These are phyloP conservation scores for Acrodontium crateriforme DNA, from an alignment of 2,329 filamentous ascomycete genomes.

Conservation along the genomic window DNA sequence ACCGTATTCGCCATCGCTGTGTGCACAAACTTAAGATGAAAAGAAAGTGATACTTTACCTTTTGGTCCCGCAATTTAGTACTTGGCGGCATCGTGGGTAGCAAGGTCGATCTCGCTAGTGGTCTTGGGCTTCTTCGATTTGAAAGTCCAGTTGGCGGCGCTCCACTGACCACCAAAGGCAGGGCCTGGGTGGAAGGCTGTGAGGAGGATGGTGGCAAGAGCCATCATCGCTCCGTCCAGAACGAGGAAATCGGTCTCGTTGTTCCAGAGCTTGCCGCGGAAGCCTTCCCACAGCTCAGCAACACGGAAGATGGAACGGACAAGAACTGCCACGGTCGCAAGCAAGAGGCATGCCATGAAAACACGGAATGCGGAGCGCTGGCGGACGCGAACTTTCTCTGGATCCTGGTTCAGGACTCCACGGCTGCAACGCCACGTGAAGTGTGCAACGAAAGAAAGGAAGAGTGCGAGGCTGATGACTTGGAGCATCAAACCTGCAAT, in stretches of 20 bases:
- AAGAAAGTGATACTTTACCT: no score
- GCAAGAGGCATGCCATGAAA: conserved; percentile 39
- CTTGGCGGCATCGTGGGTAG: no score
- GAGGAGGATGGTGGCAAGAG: conserved; percentile 30
- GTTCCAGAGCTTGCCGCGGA: conserved; percentile 42
- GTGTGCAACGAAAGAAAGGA: conserved; percentile 26
- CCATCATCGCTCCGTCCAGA: conserved; percentile 42
- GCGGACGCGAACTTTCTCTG: conserved; percentile 22
- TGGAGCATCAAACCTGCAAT: conserved; percentile 44
- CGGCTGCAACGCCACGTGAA: conserved; percentile 12
- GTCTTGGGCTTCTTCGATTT: neutral
- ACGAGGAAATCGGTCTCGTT: conserved; percentile 36
- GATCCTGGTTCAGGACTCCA: conserved; percentile 8
- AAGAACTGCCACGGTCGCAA: conserved; percentile 47
- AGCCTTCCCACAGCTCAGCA: conserved; percentile 51
- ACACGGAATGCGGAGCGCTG: conserved; percentile 34
- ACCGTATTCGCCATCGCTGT: no score
- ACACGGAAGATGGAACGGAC: conserved; percentile 52
- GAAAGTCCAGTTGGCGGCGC: conserved; percentile 14
- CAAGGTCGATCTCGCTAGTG: neutral
- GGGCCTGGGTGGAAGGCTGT: conserved; percentile 36
- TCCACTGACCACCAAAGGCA: conserved; percentile 15
- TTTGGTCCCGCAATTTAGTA: no score
- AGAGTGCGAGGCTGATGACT: conserved; percentile 36
- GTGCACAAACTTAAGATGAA: no score